phyloP scores from a whole-genome alignment of 2,329 filamentous ascomycete species.

The Sclerotinia nivalis region DNA sequence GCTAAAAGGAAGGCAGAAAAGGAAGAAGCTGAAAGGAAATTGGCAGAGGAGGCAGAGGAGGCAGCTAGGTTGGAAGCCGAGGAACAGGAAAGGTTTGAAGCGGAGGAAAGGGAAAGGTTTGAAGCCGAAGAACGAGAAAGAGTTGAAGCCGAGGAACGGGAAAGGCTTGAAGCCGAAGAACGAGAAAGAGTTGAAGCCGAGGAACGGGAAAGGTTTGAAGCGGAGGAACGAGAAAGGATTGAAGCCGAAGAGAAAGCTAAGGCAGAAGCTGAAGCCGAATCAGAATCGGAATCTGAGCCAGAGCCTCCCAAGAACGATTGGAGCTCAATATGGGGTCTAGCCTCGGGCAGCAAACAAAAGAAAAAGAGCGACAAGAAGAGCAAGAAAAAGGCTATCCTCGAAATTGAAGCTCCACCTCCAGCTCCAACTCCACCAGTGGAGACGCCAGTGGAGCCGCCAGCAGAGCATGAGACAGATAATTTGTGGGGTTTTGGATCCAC shows the following conservation, averaged over 20 bases:
- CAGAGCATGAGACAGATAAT: constrained; percentile 45
- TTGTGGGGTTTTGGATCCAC: constrained; percentile 42
- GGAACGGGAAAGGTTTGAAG: not conserved
- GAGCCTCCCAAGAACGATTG: constrained; percentile 23
- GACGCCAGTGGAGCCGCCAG: constrained; percentile 42
- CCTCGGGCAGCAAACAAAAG: constrained; percentile 46
- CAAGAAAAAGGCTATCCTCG: constrained; percentile 43
- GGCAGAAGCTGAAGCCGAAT: constrained; percentile 11
- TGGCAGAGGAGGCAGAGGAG: constrained; percentile 48
- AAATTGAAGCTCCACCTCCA: constrained; percentile 49
- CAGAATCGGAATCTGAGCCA: constrained; percentile 23
- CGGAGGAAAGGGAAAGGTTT: constrained; percentile 18
- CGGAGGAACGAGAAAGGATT: not conserved
- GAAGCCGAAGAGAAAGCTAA: constrained; percentile 37
- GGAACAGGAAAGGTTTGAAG: constrained; percentile 35
- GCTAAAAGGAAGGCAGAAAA: constrained; percentile 50
- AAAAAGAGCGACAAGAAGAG: constrained; percentile 40
- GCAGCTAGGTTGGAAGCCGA: constrained; percentile 42
- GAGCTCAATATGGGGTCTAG: constrained; percentile 41
- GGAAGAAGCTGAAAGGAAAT: constrained; percentile 48
- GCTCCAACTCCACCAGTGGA: constrained; percentile 52
- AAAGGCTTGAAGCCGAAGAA: constrained; percentile 33
- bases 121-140: not conserved
- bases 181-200: not conserved
- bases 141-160: constrained; percentile 34